phyloP scores from a whole-genome alignment of 2,329 filamentous ascomycete species.

The Ophiostoma ulmi region DNA sequence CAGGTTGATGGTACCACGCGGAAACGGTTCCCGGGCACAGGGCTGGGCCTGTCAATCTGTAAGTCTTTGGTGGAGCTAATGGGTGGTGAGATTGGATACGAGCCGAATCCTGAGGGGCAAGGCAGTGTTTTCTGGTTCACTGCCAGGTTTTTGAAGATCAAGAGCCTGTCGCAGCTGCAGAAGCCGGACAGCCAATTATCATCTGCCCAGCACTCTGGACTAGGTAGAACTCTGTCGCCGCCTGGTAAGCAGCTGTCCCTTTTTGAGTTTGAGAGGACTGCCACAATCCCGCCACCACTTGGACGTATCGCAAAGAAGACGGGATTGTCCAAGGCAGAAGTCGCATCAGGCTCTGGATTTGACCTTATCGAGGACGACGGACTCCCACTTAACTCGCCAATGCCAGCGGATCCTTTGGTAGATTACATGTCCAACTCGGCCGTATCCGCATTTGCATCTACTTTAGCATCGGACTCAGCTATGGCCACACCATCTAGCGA shows the following conservation, averaged over 20 bases:
- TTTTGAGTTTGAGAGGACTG: slow-evolving; percentile 18
- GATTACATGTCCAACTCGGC: neutral
- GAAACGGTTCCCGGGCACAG: slow-evolving; percentile 89
- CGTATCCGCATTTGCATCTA: neutral
- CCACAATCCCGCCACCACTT: slow-evolving; percentile 10
- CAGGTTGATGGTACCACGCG: slow-evolving; percentile 96
- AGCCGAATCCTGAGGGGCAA: slow-evolving; percentile 74
- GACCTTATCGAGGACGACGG: slow-evolving; percentile 19
- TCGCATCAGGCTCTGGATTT: slow-evolving; percentile 19
- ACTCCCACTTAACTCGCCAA: neutral
- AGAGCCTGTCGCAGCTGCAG: slow-evolving; percentile 32
- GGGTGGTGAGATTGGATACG: slow-evolving; percentile 93
- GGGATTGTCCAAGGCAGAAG: slow-evolving; percentile 18
- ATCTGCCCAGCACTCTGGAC: neutral
- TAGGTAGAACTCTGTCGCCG: slow-evolving; percentile 10
- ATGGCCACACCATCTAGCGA: neutral
- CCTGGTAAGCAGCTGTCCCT: slow-evolving; percentile 14
- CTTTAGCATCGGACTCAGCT: neutral
- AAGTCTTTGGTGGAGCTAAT: slow-evolving; percentile 91
- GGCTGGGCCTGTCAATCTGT: slow-evolving; percentile 88
- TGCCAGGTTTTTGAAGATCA: slow-evolving; percentile 38
- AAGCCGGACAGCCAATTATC: neutral
- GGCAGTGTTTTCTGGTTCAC: slow-evolving; percentile 97
- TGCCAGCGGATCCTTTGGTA: neutral
- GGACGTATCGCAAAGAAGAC: slow-evolving; percentile 18